Evolutionary conservation across 257 asterid genomes (phyloP), one percentile per base, ranked within the genome.

Genomic region (Rhazya stricta): DNA sequence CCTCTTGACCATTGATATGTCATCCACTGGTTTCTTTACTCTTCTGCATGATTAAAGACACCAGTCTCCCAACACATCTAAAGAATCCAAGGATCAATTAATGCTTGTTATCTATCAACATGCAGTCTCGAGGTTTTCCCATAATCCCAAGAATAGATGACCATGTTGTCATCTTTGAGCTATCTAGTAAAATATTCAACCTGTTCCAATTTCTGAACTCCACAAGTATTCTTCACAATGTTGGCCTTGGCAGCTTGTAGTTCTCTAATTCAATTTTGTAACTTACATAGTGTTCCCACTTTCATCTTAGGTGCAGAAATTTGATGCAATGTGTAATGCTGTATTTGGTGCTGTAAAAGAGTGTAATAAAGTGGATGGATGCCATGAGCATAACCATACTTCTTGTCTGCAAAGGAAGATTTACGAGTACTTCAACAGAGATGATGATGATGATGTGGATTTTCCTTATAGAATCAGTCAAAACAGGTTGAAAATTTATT

Each of bases 351-450:
- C 97, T 39, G 79, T 87, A 71, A 88, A 88, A 83, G 81, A 50
- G 73, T 92, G 98, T 77, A 90, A 89, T 81, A 82, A 79, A 32
- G 75, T 85, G 73, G 76, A 81, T 21, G 96, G 97, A 71, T 92
- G 97, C 85, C 75, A 70, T 43, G 81, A 77, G 54, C 61, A 82
- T 56, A 87, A 86, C 51, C 99, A 94, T 67, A 92, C 97, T 43
- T 84, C 92, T 74, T 92, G 96, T 82, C 74, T 94, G 81, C 91
- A 82, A 70, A 87, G 60, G 83, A 92, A 80, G 81, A 92, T 94
- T 83, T 82, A 61, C 57, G 90, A 92, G 77, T 94, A 92, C 87
- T 94, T 94, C 80, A 75, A 81, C 32, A 74, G 81, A 50, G 89
- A 84, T 72, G 87, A 68, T 61, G 88, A 84, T 41, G 78, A 70